Percentiles rank a stretch among this genome's conserved stretches.
Evolutionary conservation across 2,329 filamentous ascomycete species (phyloP).

Genomic region (Fusarium sp.): DNA sequence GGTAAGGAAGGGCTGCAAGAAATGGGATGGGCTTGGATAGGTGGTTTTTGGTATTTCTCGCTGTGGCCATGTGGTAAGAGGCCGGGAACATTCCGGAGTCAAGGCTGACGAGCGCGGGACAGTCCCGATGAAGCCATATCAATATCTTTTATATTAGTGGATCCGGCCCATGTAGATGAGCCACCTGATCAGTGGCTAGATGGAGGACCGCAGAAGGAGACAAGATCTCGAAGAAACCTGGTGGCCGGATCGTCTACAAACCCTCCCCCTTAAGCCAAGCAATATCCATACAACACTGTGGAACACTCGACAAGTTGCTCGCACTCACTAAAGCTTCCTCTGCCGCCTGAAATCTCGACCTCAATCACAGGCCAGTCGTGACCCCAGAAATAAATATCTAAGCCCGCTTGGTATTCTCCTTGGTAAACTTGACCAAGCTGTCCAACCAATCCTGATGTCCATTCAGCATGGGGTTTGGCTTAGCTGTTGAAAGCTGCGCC

Average conservation of each 20-base stretch:
- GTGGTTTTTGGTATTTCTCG: background rate
- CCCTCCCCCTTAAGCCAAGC: background rate
- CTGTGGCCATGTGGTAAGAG: background rate
- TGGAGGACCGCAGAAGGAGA: background rate
- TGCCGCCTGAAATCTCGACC: background rate
- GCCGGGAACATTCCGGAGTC: background rate
- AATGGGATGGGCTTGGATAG: background rate
- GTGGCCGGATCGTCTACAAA: background rate
- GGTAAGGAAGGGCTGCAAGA: background rate
- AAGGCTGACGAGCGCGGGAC: background rate
- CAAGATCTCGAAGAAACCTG: background rate
- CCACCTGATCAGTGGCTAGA: background rate
- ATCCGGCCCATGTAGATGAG: background rate
- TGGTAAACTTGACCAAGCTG: slow-evolving; percentile 33
- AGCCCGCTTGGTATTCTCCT: background rate
- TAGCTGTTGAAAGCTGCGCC: slow-evolving; percentile 28
- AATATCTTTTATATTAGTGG: background rate
- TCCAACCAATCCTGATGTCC: slow-evolving; percentile 48
- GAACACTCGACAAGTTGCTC: background rate
- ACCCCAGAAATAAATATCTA: background rate
- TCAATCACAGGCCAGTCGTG: background rate
- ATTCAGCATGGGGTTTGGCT: slow-evolving; percentile 44
- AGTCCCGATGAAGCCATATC: background rate
- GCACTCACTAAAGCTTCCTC: background rate
- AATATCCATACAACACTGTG: background rate